Base-by-base conservation (phyloP, 2,329 filamentous ascomycete species). In the Aspergillus fumigatus region DNA sequence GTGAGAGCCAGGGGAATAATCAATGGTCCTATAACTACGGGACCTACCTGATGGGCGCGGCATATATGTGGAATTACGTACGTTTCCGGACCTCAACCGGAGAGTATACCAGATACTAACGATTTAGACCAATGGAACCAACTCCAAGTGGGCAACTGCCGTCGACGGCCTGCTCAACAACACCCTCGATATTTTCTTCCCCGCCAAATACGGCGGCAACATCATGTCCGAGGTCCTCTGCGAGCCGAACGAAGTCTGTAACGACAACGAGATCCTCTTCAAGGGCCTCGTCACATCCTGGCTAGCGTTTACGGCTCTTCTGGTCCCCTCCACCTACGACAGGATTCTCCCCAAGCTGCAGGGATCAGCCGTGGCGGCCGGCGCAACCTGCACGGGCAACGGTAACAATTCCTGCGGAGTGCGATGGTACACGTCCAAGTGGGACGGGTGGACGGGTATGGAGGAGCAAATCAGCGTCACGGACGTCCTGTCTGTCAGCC, bases 221-320 rank as follows among this genome's bases (percentile, higher is more conserved):
- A 78, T 87, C 61, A 84, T 87, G 59, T 83, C 76, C 60, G 89
- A 93, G 71, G 73, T 83, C 2, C 78, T 84, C 11, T 93, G 89
- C 74, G 88, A 91, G 63, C 74, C 79, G 2, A 73, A 67, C 2
- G 68, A 71, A 23, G 80, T 75, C 21, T 93, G 90, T 77, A 86
- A 86, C 56, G 79, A 82, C 56, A 89, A 92, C 67, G 88, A 91
- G 79, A 73, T 84, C 56, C 84, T 84, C 1, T 92, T 88, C 81
- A 90, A 90, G 73, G 87, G 87, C 41, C 86, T 87, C 56, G 77
- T 89, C 19, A 80, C 85, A 62, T 82, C 85, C 43, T 89, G 86
- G 84, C 76, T 90, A 62, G 79, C 83, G 3, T 78, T 81, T 23
- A 79, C 82, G 1, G 81, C 83, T 2, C 79, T 87, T 62, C 55